A percentile compares a stretch with the other conserved stretches of the same genome.
These are phyloP conservation scores for Fusarium napiforme DNA, from an alignment of 2,329 filamentous ascomycete species.

Conservation along the genomic window DNA sequence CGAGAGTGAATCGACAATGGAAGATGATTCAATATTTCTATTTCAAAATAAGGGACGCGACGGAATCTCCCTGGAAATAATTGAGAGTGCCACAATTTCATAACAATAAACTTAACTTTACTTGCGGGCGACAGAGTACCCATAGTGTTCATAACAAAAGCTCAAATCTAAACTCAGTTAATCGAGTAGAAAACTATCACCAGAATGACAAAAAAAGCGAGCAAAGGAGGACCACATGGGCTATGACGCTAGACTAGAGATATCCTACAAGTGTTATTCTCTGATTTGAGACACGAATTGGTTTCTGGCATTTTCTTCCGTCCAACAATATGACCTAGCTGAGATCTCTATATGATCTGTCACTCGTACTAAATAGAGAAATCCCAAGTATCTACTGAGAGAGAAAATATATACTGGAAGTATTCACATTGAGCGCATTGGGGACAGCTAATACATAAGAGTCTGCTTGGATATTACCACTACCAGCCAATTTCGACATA, in stretches of 20 bases:
- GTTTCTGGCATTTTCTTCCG: neutral
- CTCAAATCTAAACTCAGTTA: neutral
- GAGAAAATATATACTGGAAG: neutral
- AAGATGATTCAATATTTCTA: neutral
- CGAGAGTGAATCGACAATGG: neutral
- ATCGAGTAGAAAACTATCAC: neutral
- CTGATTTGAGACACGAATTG: neutral
- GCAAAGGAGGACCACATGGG: neutral
- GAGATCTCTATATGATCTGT: neutral
- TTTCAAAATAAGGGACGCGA: neutral
- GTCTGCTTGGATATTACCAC: neutral
- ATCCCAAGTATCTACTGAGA: neutral
- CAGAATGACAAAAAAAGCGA: neutral
- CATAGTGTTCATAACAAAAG: neutral
- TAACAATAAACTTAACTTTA: neutral
- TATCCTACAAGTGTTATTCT: neutral
- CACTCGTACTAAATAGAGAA: neutral
- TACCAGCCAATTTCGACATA: neutral
- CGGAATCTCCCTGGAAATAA: too few relatives aligned
- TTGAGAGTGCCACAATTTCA: neutral
- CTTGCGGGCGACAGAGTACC: neutral
- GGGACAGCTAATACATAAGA: too few relatives aligned
- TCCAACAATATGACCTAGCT: neutral
- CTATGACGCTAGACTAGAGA: too few relatives aligned
- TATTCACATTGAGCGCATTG: neutral